Conservation (phyloP, 2,329 filamentous ascomycete genomes). For the Sporothrix phasma region DNA sequence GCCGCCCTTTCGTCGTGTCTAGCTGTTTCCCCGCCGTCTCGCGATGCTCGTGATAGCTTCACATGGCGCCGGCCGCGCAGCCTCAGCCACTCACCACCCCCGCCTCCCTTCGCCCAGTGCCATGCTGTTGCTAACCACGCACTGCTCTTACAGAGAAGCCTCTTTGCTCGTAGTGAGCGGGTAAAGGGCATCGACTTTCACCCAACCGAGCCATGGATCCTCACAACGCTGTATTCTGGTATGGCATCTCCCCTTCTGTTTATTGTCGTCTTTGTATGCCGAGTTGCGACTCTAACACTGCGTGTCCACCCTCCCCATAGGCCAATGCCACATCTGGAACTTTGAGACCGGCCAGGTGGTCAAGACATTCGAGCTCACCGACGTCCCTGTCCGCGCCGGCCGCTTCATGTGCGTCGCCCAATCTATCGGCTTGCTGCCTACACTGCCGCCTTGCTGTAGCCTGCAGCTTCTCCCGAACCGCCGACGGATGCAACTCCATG, state of each 20-base stretch:
- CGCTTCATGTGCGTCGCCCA: constrained; percentile 56
- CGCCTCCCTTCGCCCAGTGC: not conserved
- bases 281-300: not conserved
- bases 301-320: constrained; percentile 31
- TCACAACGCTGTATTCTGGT: constrained; percentile 95
- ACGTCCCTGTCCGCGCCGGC: constrained; percentile 93
- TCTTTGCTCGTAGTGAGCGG: constrained; percentile 21
- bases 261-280: not conserved
- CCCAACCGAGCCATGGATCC: constrained; percentile 21
- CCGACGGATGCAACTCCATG: too few relatives aligned
- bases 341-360: constrained; percentile 95
- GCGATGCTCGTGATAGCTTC: constrained; percentile 5
- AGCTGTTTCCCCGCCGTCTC: not conserved
- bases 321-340: constrained; percentile 98
- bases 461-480: not conserved
- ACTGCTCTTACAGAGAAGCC: constrained; percentile 16
- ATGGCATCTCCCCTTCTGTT: constrained; percentile 28
- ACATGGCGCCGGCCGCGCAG: not conserved
- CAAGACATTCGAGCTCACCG: constrained; percentile 97
- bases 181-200: constrained; percentile 22
- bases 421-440: too few relatives aligned
- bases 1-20: not conserved
- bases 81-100: not conserved
- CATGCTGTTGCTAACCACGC: not conserved
- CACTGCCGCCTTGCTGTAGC: too few relatives aligned